Percentiles rank a stretch among this genome's conserved stretches.
These are phyloP conservation scores for Russula olivacea DNA, from an alignment of 768 basidiomycete genomes.

Conservation along the genomic window DNA sequence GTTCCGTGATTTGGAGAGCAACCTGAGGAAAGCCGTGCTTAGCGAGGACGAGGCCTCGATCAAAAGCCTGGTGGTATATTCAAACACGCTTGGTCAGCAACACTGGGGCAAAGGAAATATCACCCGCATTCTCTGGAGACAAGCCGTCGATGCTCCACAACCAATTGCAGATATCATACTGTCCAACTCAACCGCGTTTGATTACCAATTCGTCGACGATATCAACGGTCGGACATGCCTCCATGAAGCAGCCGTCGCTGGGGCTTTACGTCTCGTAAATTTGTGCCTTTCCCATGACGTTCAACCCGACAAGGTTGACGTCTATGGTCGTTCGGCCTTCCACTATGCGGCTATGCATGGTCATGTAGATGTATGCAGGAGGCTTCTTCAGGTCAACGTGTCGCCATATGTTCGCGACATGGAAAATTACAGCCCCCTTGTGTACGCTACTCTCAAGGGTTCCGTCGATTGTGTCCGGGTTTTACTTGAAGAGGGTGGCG, in stretches of 20 bases:
- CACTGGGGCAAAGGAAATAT: conserved; percentile 59
- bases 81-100: conserved; percentile 58
- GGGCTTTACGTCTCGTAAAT: conserved; percentile 67
- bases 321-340: conserved; percentile 87
- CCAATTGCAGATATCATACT: conserved; percentile 73
- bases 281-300: conserved; percentile 74
- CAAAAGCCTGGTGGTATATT: conserved; percentile 62
- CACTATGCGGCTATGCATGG: conserved; percentile 97
- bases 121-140: conserved; percentile 92
- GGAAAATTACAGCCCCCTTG: conserved; percentile 91
- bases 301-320: conserved; percentile 68
- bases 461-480: conserved; percentile 75
- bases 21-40: conserved; percentile 71
- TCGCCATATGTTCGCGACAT: conserved; percentile 71
- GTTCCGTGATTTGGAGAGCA: conserved; percentile 83
- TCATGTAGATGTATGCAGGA: conserved; percentile 66
- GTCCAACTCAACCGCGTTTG: conserved; percentile 62
- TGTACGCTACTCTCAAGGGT: conserved; percentile 88
- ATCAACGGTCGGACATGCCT: conserved; percentile 94
- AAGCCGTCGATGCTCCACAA: conserved; percentile 71
- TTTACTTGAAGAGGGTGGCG: conserved; percentile 68
- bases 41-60: conserved; percentile 55
- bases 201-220: conserved; percentile 90
- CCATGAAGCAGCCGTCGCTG: conserved; percentile 88
- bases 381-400: conserved; percentile 63